A percentile compares a stretch with the other conserved stretches of the same genome.
phyloP scores from a whole-genome alignment of 2,329 filamentous ascomycete genomes.

The Aspergillus pseudoglaucus region DNA sequence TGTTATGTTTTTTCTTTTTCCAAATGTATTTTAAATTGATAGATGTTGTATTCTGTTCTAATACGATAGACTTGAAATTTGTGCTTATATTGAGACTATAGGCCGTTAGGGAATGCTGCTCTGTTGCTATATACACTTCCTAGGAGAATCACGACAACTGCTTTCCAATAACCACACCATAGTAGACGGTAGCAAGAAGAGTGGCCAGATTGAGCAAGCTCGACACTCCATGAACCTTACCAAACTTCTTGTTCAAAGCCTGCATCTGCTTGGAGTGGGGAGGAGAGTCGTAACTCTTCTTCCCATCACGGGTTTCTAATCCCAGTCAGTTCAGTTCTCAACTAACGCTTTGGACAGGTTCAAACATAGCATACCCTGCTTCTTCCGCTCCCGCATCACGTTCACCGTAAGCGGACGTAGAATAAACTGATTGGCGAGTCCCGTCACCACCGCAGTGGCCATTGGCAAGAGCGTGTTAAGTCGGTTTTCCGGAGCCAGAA shows the following conservation, averaged over 20 bases:
- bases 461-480: conserved; percentile 61
- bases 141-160: conserved; percentile 28
- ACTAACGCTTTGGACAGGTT: not conserved
- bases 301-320: conserved; percentile 75
- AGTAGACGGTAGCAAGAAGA: conserved; percentile 63
- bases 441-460: conserved; percentile 62
- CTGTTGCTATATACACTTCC: not conserved
- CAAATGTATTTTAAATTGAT: no score
- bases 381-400: conserved; percentile 67
- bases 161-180: conserved; percentile 68
- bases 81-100: not conserved
- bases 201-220: conserved; percentile 70
- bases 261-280: conserved; percentile 83
- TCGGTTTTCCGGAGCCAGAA: conserved; percentile 51
- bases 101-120: not conserved
- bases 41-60: no score
- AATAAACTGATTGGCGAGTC: conserved; percentile 62
- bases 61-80: not conserved
- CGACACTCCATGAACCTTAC: conserved; percentile 71
- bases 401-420: conserved; percentile 70
- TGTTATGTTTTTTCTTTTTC: no score
- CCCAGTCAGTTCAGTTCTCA: conserved; percentile 4
- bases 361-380: conserved; percentile 58
- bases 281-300: conserved; percentile 71
- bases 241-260: conserved; percentile 70